phyloP scores from a whole-genome alignment of 176 grass and related monocot genomes.

The Cenchrus purpureus region DNA sequence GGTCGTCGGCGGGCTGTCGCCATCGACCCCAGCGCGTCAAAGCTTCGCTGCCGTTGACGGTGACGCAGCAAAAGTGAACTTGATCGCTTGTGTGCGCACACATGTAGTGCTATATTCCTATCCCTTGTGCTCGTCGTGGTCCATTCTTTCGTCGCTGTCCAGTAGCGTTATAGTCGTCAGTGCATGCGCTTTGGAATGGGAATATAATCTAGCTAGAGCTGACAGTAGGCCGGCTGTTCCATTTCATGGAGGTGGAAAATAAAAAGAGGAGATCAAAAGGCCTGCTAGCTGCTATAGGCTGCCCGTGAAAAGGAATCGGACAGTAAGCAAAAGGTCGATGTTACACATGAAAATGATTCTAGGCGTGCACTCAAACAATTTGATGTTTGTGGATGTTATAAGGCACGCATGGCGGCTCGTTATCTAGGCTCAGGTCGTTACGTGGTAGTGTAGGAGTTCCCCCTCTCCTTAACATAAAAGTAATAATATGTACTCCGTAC shows the following conservation, averaged over 20 bases:
- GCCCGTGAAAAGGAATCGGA: neutral
- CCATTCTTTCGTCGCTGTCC: constrained; percentile 11
- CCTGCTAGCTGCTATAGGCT: neutral
- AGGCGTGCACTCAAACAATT: neutral
- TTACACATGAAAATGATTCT: neutral
- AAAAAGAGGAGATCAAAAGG: neutral
- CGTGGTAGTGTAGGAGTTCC: too few relatives aligned
- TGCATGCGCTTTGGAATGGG: neutral
- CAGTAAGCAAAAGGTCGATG: neutral
- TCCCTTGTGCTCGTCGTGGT: neutral
- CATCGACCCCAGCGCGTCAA: constrained; percentile 10
- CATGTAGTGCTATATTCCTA: constrained; percentile 18
- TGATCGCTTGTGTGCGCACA: constrained; percentile 13
- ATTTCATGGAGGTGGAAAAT: neutral
- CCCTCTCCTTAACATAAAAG: too few relatives aligned
- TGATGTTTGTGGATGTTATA: neutral
- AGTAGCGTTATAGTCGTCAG: neutral
- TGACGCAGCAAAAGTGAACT: constrained; percentile 38
- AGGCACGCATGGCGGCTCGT: too few relatives aligned
- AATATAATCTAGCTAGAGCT: constrained; percentile 29
- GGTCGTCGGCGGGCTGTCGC: neutral
- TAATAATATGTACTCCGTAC: too few relatives aligned
- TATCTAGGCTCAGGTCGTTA: too few relatives aligned
- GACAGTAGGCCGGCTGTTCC: constrained; percentile 5
- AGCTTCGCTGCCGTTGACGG: constrained; percentile 34